A percentile compares a stretch with the other conserved stretches of the same genome.
Evolutionary conservation across 2,329 filamentous ascomycete genomes (phyloP).

Genomic region (Parasarocladium wereldwijsianum): DNA sequence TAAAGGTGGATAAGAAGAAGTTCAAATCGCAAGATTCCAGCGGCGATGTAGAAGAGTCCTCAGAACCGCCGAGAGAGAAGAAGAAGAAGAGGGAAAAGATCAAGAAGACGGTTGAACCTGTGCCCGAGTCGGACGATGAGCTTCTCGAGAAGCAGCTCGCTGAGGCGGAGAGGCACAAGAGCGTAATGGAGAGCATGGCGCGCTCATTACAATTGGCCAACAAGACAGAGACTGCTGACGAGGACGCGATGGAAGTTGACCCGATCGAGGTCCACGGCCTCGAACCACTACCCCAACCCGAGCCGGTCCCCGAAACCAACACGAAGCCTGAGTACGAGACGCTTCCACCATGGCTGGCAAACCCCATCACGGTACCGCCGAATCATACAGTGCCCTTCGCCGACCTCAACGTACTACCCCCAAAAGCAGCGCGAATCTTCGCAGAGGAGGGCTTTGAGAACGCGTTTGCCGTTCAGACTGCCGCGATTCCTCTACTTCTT

Average conservation of each 20-base stretch:
- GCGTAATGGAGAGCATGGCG: constrained; percentile 37
- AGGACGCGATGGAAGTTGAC: constrained; percentile 17
- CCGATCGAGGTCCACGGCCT: constrained; percentile 49
- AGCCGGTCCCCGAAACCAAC: constrained; percentile 38
- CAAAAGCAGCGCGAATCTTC: constrained; percentile 47
- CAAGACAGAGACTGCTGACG: constrained; percentile 10
- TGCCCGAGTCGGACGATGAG: constrained; percentile 13
- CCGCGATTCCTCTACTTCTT: constrained; percentile 62
- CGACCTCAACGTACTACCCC: constrained; percentile 44
- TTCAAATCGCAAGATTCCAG: background rate
- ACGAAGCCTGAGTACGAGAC: constrained; percentile 58
- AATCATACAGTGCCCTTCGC: constrained; percentile 46
- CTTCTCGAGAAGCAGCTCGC: constrained; percentile 14
- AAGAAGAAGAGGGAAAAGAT: constrained; percentile 18
- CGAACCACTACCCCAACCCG: constrained; percentile 68
- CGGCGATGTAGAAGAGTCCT: constrained; percentile 6
- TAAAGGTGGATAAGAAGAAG: constrained; percentile 1
- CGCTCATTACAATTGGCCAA: constrained; percentile 36
- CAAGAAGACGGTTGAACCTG: constrained; percentile 9
- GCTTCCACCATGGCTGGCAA: constrained; percentile 66
- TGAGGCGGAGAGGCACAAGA: constrained; percentile 26
- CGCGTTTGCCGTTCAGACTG: constrained; percentile 28
- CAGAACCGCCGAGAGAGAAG: constrained; percentile 10
- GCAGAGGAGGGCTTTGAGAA: constrained; percentile 37
- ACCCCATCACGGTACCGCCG: constrained; percentile 54